A percentile compares a stretch with the other conserved stretches of the same genome.
phyloP scores from a whole-genome alignment of 2,329 filamentous ascomycete species.

The Colletotrichum brevisporum region DNA sequence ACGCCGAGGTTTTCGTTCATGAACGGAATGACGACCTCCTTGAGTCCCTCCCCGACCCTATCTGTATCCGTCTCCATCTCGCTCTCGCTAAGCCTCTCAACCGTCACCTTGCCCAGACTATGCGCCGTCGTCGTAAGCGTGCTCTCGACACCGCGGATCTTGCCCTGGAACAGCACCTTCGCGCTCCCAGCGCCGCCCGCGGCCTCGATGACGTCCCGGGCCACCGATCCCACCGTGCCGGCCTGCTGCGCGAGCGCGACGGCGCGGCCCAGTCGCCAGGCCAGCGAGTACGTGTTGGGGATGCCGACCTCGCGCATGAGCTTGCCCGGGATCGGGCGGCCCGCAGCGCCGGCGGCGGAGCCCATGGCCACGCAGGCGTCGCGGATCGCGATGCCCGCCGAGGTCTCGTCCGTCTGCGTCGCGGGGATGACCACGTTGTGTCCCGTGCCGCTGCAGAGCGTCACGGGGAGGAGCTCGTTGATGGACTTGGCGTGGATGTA shows the following conservation, averaged over 20 bases:
- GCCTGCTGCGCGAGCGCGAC: constrained; percentile 60
- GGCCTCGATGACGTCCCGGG: constrained; percentile 54
- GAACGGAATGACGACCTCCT: constrained; percentile 40
- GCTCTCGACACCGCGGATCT: constrained; percentile 50
- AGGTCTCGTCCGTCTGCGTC: constrained; percentile 41
- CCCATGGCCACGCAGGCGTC: constrained; percentile 49
- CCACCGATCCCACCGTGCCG: constrained; percentile 58
- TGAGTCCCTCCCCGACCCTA: constrained; percentile 47
- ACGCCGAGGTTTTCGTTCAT: constrained; percentile 43
- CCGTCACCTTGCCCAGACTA: constrained; percentile 56
- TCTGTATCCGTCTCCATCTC: constrained; percentile 49
- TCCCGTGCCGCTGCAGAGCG: constrained; percentile 44
- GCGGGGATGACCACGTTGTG: constrained; percentile 43
- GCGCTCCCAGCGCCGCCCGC: constrained; percentile 50
- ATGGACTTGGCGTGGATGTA: constrained; percentile 48
- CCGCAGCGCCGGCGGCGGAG: constrained; percentile 51
- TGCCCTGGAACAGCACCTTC: constrained; percentile 46
- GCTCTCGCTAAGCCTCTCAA: constrained; percentile 54
- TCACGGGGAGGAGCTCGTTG: constrained; percentile 46
- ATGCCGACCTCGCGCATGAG: constrained; percentile 51
- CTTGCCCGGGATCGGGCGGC: constrained; percentile 49
- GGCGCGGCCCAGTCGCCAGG: constrained; percentile 64
- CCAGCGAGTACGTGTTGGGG: constrained; percentile 53
- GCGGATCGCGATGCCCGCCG: constrained; percentile 44
- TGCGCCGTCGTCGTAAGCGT: constrained; percentile 61